phyloP scores from a whole-genome alignment of 768 basidiomycete genomes.

The Suillus hirtellus region DNA sequence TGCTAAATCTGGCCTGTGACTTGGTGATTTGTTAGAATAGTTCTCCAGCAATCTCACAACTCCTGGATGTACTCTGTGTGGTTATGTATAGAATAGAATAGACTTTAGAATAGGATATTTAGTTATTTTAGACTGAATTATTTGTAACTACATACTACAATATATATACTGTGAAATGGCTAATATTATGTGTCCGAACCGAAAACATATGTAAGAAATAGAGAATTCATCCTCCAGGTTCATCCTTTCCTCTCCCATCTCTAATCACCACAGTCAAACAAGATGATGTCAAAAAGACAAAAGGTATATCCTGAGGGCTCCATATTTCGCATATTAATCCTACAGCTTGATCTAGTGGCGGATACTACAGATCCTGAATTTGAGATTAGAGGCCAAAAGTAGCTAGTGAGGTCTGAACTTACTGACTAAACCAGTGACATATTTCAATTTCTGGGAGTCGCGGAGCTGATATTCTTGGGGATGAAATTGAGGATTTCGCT shows the following conservation, averaged over 20 bases:
- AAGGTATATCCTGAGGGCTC: slow-evolving; percentile 74
- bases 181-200: no score
- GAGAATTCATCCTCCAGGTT: no score
- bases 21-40: no score
- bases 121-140: no score
- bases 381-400: slow-evolving; percentile 16
- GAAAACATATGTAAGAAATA: no score
- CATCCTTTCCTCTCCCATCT: no score
- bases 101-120: no score
- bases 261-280: slow-evolving; percentile 29
- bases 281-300: slow-evolving; percentile 47
- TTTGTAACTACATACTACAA: no score
- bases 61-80: background rate
- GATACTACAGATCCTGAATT: slow-evolving; percentile 16
- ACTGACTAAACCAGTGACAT: slow-evolving; percentile 72
- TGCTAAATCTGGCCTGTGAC: no score
- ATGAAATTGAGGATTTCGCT: slow-evolving; percentile 33
- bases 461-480: slow-evolving; percentile 38
- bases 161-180: no score
- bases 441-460: slow-evolving; percentile 59
- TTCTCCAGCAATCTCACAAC: no score
- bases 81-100: no score
- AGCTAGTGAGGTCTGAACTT: slow-evolving; percentile 31
- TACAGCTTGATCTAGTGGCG: slow-evolving; percentile 68
- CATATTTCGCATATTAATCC: slow-evolving; percentile 78